Conservation (phyloP, 352 stramenopile species). For the Hyaloperonospora arabidopsidis region DNA sequence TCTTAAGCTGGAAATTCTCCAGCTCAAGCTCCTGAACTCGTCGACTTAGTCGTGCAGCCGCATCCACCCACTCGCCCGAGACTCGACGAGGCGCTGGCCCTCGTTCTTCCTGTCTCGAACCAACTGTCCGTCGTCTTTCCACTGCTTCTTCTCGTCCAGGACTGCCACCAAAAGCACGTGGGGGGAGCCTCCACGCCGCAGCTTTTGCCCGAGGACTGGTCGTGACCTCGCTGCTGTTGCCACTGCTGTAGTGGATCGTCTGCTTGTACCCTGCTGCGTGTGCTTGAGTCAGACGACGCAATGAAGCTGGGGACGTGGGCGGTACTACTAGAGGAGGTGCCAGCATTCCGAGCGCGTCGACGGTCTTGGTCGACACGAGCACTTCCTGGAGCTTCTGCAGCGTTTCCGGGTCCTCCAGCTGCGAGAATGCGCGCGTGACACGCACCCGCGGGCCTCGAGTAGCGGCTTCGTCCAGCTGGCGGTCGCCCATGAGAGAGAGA, state of each 20-base stretch:
- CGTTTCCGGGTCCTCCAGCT: slow-evolving; percentile 42
- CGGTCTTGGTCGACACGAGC: slow-evolving; percentile 33
- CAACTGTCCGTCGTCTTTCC: slow-evolving; percentile 11
- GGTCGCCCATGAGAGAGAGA: slow-evolving; percentile 7
- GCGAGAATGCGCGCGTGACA: slow-evolving; percentile 50
- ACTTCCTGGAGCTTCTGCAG: slow-evolving; percentile 27
- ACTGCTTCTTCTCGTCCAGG: slow-evolving; percentile 10
- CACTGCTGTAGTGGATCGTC: slow-evolving; percentile 6
- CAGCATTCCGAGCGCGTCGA: slow-evolving; percentile 22
- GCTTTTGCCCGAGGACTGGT: slow-evolving; percentile 7
- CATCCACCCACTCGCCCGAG: slow-evolving; percentile 44
- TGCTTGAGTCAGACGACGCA: slow-evolving; percentile 9
- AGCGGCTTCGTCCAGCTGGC: neutral
- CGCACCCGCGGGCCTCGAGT: slow-evolving; percentile 18
- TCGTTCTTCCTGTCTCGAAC: slow-evolving; percentile 2
- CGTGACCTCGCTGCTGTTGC: slow-evolving; percentile 13
- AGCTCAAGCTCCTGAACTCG: slow-evolving; percentile 59
- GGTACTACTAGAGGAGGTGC: slow-evolving; percentile 12
- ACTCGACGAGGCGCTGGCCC: slow-evolving; percentile 11
- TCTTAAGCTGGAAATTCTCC: slow-evolving; percentile 57
- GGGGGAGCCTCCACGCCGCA: slow-evolving; percentile 7
- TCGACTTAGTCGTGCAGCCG: slow-evolving; percentile 43
- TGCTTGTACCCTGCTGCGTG: slow-evolving; percentile 6
- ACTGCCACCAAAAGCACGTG: slow-evolving; percentile 8
- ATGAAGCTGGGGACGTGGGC: slow-evolving; percentile 17